Conservation (phyloP, 106 monocot genomes). For the Dendrobium huoshanense region DNA sequence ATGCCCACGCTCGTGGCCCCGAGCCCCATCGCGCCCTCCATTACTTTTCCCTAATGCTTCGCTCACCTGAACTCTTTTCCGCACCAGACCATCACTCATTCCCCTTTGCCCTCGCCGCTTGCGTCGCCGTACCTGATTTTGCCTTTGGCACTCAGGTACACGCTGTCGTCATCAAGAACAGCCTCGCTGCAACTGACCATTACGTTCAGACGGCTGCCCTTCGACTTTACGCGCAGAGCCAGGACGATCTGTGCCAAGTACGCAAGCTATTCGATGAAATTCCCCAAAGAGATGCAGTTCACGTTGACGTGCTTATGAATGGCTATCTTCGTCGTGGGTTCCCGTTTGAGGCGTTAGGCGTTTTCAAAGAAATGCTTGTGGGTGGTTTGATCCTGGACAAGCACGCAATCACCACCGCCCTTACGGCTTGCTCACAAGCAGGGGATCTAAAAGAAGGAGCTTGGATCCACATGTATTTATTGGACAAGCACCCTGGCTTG, state of each 20-base stretch:
- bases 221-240: conserved; percentile 19
- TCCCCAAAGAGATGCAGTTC: conserved; percentile 28
- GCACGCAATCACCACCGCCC: conserved; percentile 37
- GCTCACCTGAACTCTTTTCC: conserved; percentile 1
- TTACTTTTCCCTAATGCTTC: conserved; percentile 15
- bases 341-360: conserved; percentile 15
- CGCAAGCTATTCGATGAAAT: conserved; percentile 50
- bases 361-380: conserved; percentile 23
- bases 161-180: conserved; percentile 32
- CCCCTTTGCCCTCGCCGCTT: conserved; percentile 48
- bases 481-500: background rate
- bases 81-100: conserved; percentile 47
- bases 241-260: conserved; percentile 4
- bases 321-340: conserved; percentile 18
- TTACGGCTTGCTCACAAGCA: conserved; percentile 50
- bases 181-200: conserved; percentile 42
- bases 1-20: conserved; percentile 14
- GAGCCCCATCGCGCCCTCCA: conserved; percentile 15
- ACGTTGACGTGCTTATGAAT: conserved; percentile 60
- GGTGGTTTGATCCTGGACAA: conserved; percentile 20
- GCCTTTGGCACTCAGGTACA: conserved; percentile 43
- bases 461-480: conserved; percentile 37
- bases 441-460: conserved; percentile 34
- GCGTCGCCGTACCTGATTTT: conserved; percentile 12
- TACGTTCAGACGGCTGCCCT: conserved; percentile 50